Evolutionary conservation across 1,139 yeast genomes (phyloP).

Genomic region (Pichia sp.): DNA sequence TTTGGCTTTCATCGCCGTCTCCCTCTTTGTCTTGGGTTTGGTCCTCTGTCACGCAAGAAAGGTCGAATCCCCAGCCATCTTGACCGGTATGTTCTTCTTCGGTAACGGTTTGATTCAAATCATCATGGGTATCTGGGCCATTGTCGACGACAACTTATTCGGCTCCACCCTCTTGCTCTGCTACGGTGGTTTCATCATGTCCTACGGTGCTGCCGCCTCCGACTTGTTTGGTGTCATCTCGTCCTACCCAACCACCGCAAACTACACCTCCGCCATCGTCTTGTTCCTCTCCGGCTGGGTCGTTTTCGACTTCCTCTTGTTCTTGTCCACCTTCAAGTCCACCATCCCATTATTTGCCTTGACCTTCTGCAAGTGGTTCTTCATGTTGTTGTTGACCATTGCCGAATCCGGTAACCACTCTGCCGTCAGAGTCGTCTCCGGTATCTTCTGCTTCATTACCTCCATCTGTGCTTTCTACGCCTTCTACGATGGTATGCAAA

Average conservation of each 20-base stretch:
- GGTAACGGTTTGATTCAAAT: slow-evolving; percentile 61
- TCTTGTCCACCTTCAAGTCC: slow-evolving; percentile 39
- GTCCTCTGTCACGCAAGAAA: slow-evolving; percentile 49
- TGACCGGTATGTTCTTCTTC: slow-evolving; percentile 48
- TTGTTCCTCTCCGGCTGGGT: slow-evolving; percentile 44
- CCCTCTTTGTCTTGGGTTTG: slow-evolving; percentile 32
- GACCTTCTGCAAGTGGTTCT: slow-evolving; percentile 36
- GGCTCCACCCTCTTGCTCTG: slow-evolving; percentile 36
- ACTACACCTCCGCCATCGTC: slow-evolving; percentile 37
- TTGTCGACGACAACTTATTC: slow-evolving; percentile 46
- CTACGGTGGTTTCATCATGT: slow-evolving; percentile 37
- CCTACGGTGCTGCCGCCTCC: slow-evolving; percentile 33
- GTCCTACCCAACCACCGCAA: slow-evolving; percentile 30
- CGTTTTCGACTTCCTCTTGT: slow-evolving; percentile 39
- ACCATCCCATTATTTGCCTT: slow-evolving; percentile 38
- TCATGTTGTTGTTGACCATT: slow-evolving; percentile 40
- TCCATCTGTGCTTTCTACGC: slow-evolving; percentile 40
- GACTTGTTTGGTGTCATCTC: slow-evolving; percentile 33
- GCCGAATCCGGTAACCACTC: slow-evolving; percentile 37
- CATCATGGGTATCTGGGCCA: slow-evolving; percentile 61
- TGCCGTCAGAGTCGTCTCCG: slow-evolving; percentile 38
- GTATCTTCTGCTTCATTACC: slow-evolving; percentile 40
- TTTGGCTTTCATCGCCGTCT: slow-evolving; percentile 25
- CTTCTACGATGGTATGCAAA: slow-evolving; percentile 26
- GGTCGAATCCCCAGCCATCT: slow-evolving; percentile 42